Evolutionary conservation across 306 rosid species (phyloP).

Genomic region (Hippophae gyantsensis): DNA sequence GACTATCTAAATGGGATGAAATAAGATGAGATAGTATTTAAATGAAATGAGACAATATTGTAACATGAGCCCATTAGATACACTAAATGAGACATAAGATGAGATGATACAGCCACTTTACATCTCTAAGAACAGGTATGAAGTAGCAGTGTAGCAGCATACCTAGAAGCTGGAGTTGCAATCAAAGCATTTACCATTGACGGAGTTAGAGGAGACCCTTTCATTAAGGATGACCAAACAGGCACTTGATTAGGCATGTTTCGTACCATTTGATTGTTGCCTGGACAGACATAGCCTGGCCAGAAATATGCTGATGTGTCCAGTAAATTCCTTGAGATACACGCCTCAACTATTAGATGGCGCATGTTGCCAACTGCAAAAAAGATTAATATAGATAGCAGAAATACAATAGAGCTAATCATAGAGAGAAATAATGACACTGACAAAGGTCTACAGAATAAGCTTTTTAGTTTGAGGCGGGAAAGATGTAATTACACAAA

Average conservation of each 20-base stretch:
- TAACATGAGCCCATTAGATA: no score
- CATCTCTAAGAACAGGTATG: background rate
- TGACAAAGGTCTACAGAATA: no score
- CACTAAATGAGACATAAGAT: no score
- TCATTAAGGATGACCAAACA: slow-evolving; percentile 86
- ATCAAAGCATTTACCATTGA: slow-evolving; percentile 57
- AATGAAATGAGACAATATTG: no score
- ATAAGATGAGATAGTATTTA: no score
- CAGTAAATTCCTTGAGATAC: slow-evolving; percentile 73
- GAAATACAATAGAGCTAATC: background rate
- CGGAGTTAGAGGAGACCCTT: slow-evolving; percentile 62
- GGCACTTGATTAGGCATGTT: slow-evolving; percentile 60
- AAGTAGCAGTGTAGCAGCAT: slow-evolving; percentile 10
- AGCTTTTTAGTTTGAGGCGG: no score
- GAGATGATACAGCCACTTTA: background rate
- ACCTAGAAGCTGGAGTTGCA: slow-evolving; percentile 95
- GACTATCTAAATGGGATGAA: no score
- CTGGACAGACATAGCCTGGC: slow-evolving; percentile 82
- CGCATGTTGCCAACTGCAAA: slow-evolving; percentile 90
- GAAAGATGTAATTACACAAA: no score
- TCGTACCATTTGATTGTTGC: slow-evolving; percentile 62
- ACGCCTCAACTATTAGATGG: slow-evolving; percentile 93
- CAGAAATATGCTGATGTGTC: slow-evolving; percentile 82
- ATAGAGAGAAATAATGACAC: no score
- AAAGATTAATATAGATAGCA: slow-evolving; percentile 9